Percentiles rank a stretch among this genome's conserved stretches.
Conservation (phyloP, 2,329 filamentous ascomycete species). For the Cladosporium cucumerinum region DNA sequence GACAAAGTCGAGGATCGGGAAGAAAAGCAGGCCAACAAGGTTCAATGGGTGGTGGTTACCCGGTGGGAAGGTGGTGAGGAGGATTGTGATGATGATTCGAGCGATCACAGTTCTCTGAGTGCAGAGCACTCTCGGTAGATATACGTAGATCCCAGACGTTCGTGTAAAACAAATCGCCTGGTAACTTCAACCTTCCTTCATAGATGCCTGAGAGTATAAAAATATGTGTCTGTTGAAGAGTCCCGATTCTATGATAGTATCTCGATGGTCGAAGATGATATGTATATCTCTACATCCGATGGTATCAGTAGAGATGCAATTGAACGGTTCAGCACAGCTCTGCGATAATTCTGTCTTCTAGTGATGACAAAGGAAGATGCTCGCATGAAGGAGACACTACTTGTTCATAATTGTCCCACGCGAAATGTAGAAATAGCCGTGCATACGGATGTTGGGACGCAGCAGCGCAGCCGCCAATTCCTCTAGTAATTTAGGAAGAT, state of each 20-base stretch:
- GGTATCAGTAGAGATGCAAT: background rate
- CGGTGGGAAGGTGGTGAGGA: conserved; percentile 18
- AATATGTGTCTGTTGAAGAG: background rate
- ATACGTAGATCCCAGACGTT: background rate
- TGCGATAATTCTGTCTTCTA: too few species aligned
- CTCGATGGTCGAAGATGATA: background rate
- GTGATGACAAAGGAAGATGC: too few species aligned
- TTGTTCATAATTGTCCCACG: too few species aligned
- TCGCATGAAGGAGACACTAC: too few species aligned
- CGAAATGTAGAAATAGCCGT: too few species aligned
- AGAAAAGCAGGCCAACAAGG: conserved; percentile 28
- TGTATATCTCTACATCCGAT: background rate
- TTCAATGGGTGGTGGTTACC: conserved; percentile 29
- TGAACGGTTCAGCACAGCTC: too few species aligned
- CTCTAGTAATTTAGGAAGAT: too few species aligned
- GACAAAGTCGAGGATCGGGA: conserved; percentile 15
- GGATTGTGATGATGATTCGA: background rate
- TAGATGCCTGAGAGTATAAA: background rate
- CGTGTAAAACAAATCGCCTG: background rate
- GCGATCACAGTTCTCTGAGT: background rate
- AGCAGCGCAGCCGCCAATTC: too few species aligned
- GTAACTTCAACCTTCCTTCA: background rate
- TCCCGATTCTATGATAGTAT: background rate
- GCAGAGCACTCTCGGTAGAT: background rate
- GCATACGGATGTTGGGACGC: too few species aligned